phyloP scores from a whole-genome alignment of 768 basidiomycete genomes.

The Hemileccinum impolitum region DNA sequence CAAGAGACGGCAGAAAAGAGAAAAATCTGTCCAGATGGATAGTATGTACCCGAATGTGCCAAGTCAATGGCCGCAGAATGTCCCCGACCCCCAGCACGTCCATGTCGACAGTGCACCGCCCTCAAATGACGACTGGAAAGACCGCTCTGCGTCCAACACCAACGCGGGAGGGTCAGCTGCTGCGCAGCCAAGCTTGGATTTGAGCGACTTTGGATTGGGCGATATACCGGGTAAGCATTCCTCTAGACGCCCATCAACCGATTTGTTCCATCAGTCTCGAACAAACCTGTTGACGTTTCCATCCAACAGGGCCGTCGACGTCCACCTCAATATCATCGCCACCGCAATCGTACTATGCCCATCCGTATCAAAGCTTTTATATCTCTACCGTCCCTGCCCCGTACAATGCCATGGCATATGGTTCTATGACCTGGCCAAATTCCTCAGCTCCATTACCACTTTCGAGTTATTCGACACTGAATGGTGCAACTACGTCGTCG shows the following conservation, averaged over 20 bases:
- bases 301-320: slow-evolving; percentile 35
- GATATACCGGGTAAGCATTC: slow-evolving; percentile 43
- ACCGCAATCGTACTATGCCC: slow-evolving; percentile 39
- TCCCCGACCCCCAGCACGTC: slow-evolving; percentile 32
- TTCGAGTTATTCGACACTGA: slow-evolving; percentile 73
- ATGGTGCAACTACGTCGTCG: slow-evolving; percentile 63
- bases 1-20: slow-evolving; percentile 37
- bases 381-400: slow-evolving; percentile 40
- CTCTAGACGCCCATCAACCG: slow-evolving; percentile 28
- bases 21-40: slow-evolving; percentile 41
- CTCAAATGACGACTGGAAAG: slow-evolving; percentile 41
- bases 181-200: slow-evolving; percentile 35
- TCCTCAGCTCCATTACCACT: slow-evolving; percentile 49
- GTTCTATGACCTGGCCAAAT: slow-evolving; percentile 45
- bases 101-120: slow-evolving; percentile 27
- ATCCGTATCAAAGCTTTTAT: slow-evolving; percentile 42
- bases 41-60: slow-evolving; percentile 46
- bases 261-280: background rate
- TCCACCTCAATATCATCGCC: slow-evolving; percentile 39
- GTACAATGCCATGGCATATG: slow-evolving; percentile 54
- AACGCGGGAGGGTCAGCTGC: slow-evolving; percentile 27
- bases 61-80: slow-evolving; percentile 40
- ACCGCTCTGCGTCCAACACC: slow-evolving; percentile 25
- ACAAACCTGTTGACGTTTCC: slow-evolving; percentile 10
- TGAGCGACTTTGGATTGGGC: slow-evolving; percentile 42